Conservation (phyloP, 495 filamentous ascomycete species). For the Penicillium subrubescens region DNA sequence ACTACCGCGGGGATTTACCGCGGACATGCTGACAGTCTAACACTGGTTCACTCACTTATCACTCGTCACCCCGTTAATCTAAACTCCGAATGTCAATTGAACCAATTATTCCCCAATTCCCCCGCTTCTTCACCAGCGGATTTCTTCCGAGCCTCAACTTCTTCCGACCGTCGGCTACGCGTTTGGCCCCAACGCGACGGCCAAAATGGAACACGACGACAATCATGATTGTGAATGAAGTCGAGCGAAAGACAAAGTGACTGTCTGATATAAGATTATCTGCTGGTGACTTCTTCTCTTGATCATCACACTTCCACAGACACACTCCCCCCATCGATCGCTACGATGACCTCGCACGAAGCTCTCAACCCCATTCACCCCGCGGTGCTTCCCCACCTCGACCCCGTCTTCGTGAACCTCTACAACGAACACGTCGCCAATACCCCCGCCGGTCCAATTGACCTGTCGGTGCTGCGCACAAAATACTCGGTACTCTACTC, state of each 20-base stretch:
- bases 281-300: background rate
- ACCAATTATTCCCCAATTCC: background rate
- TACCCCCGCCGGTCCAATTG: constrained; percentile 32
- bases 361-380: constrained; percentile 36
- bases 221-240: background rate
- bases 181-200: constrained; percentile 19
- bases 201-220: background rate
- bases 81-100: background rate
- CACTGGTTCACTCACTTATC: no score
- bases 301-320: background rate
- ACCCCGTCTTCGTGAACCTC: constrained; percentile 32
- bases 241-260: background rate
- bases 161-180: constrained; percentile 20
- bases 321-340: background rate
- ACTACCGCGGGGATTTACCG: background rate
- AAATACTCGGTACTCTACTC: constrained; percentile 37
- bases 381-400: constrained; percentile 28
- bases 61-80: background rate
- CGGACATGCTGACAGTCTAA: background rate
- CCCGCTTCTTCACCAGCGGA: constrained; percentile 8
- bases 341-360: constrained; percentile 27
- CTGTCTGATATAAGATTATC: background rate
- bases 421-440: constrained; percentile 36
- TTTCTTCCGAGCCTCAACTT: background rate
- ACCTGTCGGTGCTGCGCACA: constrained; percentile 25